Conservation (phyloP, 2,329 filamentous ascomycete species). For the Sphaceloma murrayae region DNA sequence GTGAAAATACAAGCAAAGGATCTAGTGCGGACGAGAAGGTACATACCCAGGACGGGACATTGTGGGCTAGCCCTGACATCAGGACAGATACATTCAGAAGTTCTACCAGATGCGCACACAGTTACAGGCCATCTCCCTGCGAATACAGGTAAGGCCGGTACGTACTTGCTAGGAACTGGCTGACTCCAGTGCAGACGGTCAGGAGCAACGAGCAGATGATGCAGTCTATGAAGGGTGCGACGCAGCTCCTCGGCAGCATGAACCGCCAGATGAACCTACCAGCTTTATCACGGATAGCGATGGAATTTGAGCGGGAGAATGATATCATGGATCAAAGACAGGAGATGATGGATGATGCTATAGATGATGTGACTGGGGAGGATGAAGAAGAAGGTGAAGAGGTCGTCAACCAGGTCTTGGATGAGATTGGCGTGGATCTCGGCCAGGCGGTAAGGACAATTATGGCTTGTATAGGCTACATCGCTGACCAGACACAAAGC, state of each 20-base stretch:
- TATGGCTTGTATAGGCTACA: neutral
- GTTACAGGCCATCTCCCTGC: constrained; percentile 85
- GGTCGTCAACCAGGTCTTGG: constrained; percentile 89
- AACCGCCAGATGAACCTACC: constrained; percentile 97
- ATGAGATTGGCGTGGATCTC: constrained; percentile 92
- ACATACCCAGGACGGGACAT: no score
- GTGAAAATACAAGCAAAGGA: constrained; percentile 98
- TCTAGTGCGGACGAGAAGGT: constrained; percentile 80
- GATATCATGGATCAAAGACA: constrained; percentile 98
- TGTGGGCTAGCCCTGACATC: no score
- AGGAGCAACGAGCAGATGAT: constrained; percentile 99
- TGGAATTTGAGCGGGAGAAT: constrained; percentile 98
- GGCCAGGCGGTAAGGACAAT: constrained; percentile 65
- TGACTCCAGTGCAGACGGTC: constrained; percentile 57
- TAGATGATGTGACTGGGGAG: constrained; percentile 89
- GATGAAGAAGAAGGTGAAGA: constrained; percentile 95
- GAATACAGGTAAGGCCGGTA: constrained; percentile 65
- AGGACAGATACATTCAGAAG: constrained; percentile 77
- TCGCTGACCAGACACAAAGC: constrained; percentile 42
- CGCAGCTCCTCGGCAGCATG: constrained; percentile 87
- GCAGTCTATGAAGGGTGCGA: constrained; percentile 98
- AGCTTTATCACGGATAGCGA: constrained; percentile 87
- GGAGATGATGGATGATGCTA: constrained; percentile 99
- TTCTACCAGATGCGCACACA: constrained; percentile 98
- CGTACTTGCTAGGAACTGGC: neutral